A percentile compares a stretch with the other conserved stretches of the same genome.
Conservation (phyloP, 495 filamentous ascomycete species). For the Aspergillus taichungensis region DNA sequence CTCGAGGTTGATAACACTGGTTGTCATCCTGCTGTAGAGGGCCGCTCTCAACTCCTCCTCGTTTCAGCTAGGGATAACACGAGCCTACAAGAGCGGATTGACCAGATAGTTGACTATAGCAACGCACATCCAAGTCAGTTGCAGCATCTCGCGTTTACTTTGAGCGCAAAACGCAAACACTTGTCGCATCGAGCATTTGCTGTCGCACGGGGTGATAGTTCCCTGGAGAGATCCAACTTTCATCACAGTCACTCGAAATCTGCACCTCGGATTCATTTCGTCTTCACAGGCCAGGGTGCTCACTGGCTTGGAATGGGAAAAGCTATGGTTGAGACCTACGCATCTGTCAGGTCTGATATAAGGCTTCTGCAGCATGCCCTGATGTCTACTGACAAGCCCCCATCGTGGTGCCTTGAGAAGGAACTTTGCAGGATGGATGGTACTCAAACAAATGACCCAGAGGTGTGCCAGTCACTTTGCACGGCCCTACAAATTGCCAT, state of each 20-base stretch:
- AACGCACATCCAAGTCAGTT: no score
- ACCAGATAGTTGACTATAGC: no score
- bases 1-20: not conserved
- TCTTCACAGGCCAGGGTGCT: conserved; percentile 35
- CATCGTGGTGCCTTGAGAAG: conserved; percentile 4
- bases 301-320: conserved; percentile 26
- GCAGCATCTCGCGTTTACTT: no score
- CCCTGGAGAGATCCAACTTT: not conserved
- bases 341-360: conserved; percentile 18
- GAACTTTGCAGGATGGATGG: not conserved
- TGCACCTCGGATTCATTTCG: not conserved
- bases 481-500: conserved; percentile 16
- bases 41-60: not conserved
- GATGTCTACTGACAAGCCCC: not conserved
- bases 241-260: not conserved
- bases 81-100: no score
- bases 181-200: no score
- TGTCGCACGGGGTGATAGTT: no score
- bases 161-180: no score
- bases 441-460: not conserved
- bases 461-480: conserved; percentile 10
- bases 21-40: no score
- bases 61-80: no score
- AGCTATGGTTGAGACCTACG: conserved; percentile 14
- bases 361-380: conserved; percentile 2